Evolutionary conservation across 345 rosid species (phyloP), one percentile per base, ranked within the genome.

Genomic region (Balakata baccata): DNA sequence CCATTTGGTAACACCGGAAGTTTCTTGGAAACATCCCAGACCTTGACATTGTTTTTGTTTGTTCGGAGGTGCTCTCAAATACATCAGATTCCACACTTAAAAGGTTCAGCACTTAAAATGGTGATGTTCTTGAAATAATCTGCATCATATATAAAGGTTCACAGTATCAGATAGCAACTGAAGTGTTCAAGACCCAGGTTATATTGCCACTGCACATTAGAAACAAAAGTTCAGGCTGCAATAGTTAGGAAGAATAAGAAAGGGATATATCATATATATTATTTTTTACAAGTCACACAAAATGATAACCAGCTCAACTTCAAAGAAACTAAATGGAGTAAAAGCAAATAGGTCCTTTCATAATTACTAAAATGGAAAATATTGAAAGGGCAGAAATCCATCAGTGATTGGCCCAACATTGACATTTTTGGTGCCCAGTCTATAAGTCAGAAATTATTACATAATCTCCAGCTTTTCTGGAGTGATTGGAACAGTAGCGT

Each of bases 11-110:
- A 52, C 6, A 74, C 66, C 39, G 81, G 74, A 54, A 81, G 71
- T 45, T 78, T 81, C 69, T 78, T 69, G 8, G 78, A 78, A 71
- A 67, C 52, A 58, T 72, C 79, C 79, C 79, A 72, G 16, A 75
- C 78, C 54, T 72, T 75, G 82, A 78, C 45, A 68, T 64, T 59
- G 75, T 58, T 78, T 73, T 75, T 10, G 70, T 39, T 23, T 39
- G 51, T 50, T 75, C 73, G 3, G 62, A n/a, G 23, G 80, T 37
- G 69, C 57, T 78, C 70, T 75, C 78, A 47, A 22, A 64, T 58
- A 65, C 80, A 62, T 70, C 73, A 60, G 50, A 50, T 22, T 63
- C 57, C 38, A 58, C 43, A 43, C 9, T 50, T 12, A 71, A 5
- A 6, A 77, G 75, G 75, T 56, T 51, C 23, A 37, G 38, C 37